Conservation (phyloP, 1,284 basidiomycete genomes). For the Cutaneotrichosporon sp. region DNA sequence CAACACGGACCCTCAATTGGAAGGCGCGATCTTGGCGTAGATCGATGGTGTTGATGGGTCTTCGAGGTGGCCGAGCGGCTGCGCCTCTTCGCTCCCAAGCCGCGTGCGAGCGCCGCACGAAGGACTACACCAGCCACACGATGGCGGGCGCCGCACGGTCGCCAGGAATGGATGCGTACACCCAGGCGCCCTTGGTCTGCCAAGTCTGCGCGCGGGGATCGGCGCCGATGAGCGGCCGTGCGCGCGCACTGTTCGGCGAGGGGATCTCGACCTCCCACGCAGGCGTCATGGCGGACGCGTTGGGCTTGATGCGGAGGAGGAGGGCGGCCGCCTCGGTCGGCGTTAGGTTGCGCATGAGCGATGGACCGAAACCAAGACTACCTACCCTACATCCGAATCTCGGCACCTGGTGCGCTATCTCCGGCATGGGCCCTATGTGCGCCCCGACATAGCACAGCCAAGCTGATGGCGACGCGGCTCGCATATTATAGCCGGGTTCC, state of each 20-base stretch:
- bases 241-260: not conserved
- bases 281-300: not conserved
- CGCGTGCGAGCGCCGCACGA: no score
- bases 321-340: not conserved
- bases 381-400: not conserved
- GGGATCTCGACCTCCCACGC: conserved; percentile 1
- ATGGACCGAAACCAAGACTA: not conserved
- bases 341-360: conserved; percentile 1
- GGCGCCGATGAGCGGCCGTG: not conserved
- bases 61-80: no score
- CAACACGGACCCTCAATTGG: no score
- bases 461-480: no score
- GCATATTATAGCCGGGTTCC: no score
- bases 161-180: not conserved
- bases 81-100: no score
- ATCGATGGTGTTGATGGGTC: no score
- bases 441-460: no score
- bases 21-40: no score
- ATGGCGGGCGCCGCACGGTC: not conserved
- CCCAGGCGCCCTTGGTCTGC: conserved; percentile 7
- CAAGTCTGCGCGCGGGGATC: not conserved
- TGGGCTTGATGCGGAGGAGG: conserved; percentile 2
- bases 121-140: not conserved
- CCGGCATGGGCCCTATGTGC: no score
- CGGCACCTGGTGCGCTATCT: no score